A percentile compares a stretch with the other conserved stretches of the same genome.
Evolutionary conservation across 768 basidiomycete genomes (phyloP).

Genomic region (Mrakia hoshinonis): DNA sequence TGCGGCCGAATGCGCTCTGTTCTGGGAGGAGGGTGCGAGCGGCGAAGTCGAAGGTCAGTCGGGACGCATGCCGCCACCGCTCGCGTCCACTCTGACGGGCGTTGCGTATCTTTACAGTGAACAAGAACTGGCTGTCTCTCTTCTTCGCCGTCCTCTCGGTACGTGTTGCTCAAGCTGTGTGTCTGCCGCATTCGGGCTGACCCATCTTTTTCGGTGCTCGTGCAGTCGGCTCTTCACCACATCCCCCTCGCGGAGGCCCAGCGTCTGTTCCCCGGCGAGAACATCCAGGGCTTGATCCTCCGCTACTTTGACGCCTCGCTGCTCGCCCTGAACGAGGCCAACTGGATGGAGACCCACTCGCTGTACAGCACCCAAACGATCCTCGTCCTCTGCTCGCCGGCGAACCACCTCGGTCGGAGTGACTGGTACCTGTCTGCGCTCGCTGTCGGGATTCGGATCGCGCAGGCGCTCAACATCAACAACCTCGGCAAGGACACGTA

Average conservation of each 20-base stretch:
- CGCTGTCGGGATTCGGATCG: constrained; percentile 20
- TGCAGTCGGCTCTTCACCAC: constrained; percentile 30
- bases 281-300: constrained; percentile 16
- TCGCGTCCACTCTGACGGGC: no score
- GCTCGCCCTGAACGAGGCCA: constrained; percentile 1
- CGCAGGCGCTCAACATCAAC: constrained; percentile 20
- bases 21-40: constrained; percentile 31
- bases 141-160: constrained; percentile 30
- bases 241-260: constrained; percentile 25
- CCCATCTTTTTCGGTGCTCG: background rate
- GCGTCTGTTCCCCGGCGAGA: constrained; percentile 18
- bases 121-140: constrained; percentile 31
- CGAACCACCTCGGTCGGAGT: constrained; percentile 31
- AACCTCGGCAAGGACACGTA: constrained; percentile 22
- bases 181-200: no score
- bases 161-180: background rate
- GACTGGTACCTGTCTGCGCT: constrained; percentile 32
- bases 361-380: constrained; percentile 31
- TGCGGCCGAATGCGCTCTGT: constrained; percentile 30
- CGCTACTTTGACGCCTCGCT: constrained; percentile 28
- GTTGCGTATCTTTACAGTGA: constrained; percentile 10
- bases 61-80: no score
- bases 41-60: constrained; percentile 31
- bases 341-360: constrained; percentile 22
- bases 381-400: constrained; percentile 27